phyloP scores from a whole-genome alignment of 2,329 filamentous ascomycete genomes.

The Venturia carpophila region DNA sequence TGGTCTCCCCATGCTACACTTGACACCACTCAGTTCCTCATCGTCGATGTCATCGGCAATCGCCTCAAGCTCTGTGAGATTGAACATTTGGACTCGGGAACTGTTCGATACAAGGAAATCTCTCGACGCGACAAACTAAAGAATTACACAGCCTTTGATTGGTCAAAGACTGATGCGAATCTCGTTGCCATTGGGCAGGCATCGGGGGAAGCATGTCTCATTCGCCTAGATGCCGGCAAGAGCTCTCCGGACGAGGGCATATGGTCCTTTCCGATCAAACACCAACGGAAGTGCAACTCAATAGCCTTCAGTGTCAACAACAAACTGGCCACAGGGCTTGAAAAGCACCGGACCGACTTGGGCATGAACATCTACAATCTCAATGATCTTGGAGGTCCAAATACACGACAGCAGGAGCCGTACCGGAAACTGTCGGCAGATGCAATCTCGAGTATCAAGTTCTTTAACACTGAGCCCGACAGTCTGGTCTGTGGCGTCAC shows the following conservation, averaged over 20 bases:
- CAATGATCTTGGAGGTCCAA: constrained; percentile 49
- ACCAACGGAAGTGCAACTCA: constrained; percentile 70
- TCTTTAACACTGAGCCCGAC: constrained; percentile 69
- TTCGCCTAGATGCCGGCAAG: constrained; percentile 60
- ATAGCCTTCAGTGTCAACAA: constrained; percentile 69
- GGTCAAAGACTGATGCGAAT: constrained; percentile 54
- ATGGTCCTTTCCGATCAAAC: constrained; percentile 63
- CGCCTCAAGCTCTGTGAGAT: constrained; percentile 52
- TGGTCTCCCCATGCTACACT: constrained; percentile 53
- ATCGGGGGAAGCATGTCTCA: constrained; percentile 65
- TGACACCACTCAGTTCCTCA: constrained; percentile 49
- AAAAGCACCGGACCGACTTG: constrained; percentile 72
- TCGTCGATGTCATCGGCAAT: constrained; percentile 53
- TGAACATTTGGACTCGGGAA: constrained; percentile 29
- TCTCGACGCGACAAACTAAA: constrained; percentile 49
- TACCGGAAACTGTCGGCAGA: constrained; percentile 54
- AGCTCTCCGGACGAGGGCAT: constrained; percentile 34
- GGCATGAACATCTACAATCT: constrained; percentile 80
- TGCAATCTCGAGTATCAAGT: constrained; percentile 74
- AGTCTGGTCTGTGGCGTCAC: constrained; percentile 70
- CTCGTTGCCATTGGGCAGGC: constrained; percentile 68
- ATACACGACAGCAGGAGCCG: constrained; percentile 39
- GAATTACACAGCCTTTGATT: constrained; percentile 58
- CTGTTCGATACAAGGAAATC: constrained; percentile 46
- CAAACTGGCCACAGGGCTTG: constrained; percentile 68